These are phyloP conservation scores for Trichoderma breve DNA, from an alignment of 2,329 filamentous ascomycete genomes.

Conservation along the genomic window DNA sequence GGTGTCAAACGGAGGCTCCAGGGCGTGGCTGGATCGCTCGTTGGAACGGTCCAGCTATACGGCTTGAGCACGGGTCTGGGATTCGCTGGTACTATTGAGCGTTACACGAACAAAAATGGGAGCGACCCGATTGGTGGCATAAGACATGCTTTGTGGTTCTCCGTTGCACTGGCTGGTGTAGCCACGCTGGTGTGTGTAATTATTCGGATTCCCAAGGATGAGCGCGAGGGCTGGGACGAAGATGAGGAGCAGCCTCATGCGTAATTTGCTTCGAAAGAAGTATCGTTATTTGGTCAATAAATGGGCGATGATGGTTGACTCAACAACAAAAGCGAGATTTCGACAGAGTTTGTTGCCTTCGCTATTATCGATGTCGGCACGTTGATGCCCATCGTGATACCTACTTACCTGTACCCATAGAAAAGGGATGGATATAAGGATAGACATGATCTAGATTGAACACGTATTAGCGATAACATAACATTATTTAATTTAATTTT, in stretches of 20 bases:
- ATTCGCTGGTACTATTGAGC: conserved; percentile 3
- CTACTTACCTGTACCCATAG: too few relatives aligned
- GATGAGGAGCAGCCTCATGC: background rate
- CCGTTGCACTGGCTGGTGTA: background rate
- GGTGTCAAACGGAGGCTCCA: background rate
- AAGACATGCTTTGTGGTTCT: conserved; percentile 3
- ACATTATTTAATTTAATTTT: background rate
- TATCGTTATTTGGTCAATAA: background rate
- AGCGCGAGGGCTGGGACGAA: conserved; percentile 11
- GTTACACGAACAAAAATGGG: conserved; percentile 1
- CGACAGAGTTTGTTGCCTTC: background rate
- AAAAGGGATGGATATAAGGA: background rate
- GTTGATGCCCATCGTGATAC: background rate
- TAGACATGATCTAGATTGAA: background rate
- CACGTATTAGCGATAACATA: background rate
- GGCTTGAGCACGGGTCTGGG: conserved; percentile 2
- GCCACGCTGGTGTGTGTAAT: background rate
- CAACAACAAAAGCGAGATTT: background rate
- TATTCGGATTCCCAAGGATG: conserved; percentile 8
- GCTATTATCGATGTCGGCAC: background rate
- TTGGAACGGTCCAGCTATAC: conserved; percentile 9
- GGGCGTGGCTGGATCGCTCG: conserved; percentile 1
- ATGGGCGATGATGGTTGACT: background rate
- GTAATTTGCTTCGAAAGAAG: background rate
- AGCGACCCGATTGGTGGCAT: background rate